Percentiles rank a stretch among this genome's conserved stretches.
Conservation (phyloP, 345 rosid species). For the Citropsis articulata region DNA sequence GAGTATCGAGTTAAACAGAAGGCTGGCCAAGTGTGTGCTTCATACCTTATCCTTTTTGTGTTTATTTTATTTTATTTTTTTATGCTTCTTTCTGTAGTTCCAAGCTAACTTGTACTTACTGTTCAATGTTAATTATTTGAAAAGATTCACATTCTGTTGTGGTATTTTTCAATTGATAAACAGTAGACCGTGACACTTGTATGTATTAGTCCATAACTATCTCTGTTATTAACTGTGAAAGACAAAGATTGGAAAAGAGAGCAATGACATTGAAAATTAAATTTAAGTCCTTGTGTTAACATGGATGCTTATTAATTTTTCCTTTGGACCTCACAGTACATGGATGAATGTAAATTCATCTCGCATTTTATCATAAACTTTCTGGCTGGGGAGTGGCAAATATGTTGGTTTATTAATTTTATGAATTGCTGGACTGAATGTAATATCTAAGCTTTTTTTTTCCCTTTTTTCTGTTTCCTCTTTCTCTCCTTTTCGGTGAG, state of each 20-base stretch:
- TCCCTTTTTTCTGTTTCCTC: not conserved
- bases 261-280: not conserved
- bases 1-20: constrained; percentile 67
- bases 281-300: not conserved
- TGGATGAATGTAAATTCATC: not conserved
- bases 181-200: not conserved
- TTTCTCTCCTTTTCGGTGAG: not conserved
- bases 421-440: constrained; percentile 1
- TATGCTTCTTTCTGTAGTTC: not conserved
- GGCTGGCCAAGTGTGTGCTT: constrained; percentile 55
- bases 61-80: not conserved
- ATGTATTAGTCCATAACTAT: not conserved
- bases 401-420: not conserved
- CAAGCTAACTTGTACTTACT: not conserved
- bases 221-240: not conserved
- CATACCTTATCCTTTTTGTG: constrained; percentile 8
- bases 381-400: not conserved
- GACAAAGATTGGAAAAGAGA: not conserved
- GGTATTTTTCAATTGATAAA: not conserved
- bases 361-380: not conserved
- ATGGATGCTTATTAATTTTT: not conserved
- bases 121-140: not conserved
- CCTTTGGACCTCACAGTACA: not conserved
- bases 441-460: not conserved
- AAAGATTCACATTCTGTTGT: not conserved